Base-by-base conservation (phyloP, 139 green algal genomes). In the Picochlorum sp. region DNA sequence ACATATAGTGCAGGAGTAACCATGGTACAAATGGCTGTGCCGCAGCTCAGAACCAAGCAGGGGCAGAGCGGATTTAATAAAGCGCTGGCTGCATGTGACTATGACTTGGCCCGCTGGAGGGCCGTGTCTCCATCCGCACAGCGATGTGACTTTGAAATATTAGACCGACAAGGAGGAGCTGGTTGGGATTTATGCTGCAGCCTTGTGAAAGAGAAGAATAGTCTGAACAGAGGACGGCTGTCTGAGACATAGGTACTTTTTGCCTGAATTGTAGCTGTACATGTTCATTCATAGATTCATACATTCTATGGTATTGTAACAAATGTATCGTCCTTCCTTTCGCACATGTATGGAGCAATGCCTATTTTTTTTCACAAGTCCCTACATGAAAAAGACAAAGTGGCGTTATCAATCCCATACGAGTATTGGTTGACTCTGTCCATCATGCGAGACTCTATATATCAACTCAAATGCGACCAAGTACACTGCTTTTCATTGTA, bases 121-220 rank as follows among this genome's bases (percentile, higher is more conserved):
- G 63, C 56, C 3, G 63, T 26, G 24, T 68, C 45, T 60, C 18
- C 18, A 34, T 37, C 8, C 11, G 62, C 34, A 45, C 24, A 23
- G 9, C 44, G 23, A 14, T 76, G 62, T 59, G 81, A 95, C 71
- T 93, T 92, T 61, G 69, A 65, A 2, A 72, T 92, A 44, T 73
- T 96, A 63, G 89, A 96, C 66, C 66, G 77, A 34, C 71, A 73
- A 11, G 69, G 65, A 20, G 63, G 67, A 3, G 82, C 86, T 30
- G 89, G 86, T 24, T 95, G 84, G 81, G 88, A 96, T 71, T 70
- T 96, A 18, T 88, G 83, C 1, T 72, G 62, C 18, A 81, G 83
- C 70, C 77, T 96, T 24, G 63, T 92, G 3, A 63, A 71, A 23
- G 66, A 75, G 58, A 76, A 81, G 11, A 77, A 87, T 68, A 52